These are phyloP conservation scores for Thelonectria olida DNA, from an alignment of 2,329 filamentous ascomycete species.

Conservation along the genomic window DNA sequence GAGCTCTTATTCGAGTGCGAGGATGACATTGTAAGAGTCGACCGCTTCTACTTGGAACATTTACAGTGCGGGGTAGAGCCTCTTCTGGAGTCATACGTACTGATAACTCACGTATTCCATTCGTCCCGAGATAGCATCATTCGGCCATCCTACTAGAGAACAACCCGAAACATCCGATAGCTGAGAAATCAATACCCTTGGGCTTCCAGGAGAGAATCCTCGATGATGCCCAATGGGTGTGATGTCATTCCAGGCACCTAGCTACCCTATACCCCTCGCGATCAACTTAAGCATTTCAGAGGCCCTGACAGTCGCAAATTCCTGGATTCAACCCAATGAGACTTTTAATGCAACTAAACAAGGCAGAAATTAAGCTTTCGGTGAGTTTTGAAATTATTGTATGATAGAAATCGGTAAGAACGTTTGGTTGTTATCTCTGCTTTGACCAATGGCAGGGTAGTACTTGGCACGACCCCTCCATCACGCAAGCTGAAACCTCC, in stretches of 20 bases:
- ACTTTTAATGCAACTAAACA: neutral
- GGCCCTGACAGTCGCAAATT: neutral
- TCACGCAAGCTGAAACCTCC: conserved; percentile 32
- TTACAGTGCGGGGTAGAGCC: neutral
- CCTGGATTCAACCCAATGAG: neutral
- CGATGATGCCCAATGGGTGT: neutral
- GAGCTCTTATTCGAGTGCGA: too few relatives aligned
- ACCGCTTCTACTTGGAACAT: too few relatives aligned
- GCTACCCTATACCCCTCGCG: neutral
- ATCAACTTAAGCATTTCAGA: neutral
- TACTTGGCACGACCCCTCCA: conserved; percentile 39
- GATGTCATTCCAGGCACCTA: neutral
- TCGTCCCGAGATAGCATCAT: neutral
- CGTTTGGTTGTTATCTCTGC: neutral
- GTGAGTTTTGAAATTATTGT: neutral
- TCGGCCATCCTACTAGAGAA: neutral
- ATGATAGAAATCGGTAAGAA: neutral
- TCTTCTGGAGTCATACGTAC: too few relatives aligned
- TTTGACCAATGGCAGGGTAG: conserved; percentile 31
- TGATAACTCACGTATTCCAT: neutral
- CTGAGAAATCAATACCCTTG: neutral
- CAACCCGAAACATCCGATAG: neutral
- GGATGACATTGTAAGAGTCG: too few relatives aligned
- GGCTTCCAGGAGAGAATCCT: neutral
- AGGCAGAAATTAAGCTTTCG: neutral